phyloP scores from a whole-genome alignment of 2,329 filamentous ascomycete species.

The Kalaharituber pfeilii region DNA sequence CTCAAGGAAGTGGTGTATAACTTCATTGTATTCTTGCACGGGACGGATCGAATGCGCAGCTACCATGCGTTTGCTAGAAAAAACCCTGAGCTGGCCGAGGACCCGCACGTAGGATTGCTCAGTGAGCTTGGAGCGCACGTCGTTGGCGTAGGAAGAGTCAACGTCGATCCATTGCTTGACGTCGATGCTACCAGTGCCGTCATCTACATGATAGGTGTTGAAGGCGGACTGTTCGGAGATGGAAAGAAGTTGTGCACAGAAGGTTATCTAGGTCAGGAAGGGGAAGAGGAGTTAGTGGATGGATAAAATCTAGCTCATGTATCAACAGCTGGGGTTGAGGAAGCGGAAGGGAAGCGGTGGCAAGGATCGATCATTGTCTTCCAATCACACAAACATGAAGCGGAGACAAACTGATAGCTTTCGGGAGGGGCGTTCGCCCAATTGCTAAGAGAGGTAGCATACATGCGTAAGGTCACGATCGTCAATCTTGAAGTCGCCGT shows the following conservation, averaged over 20 bases:
- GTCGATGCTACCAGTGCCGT: slow-evolving; percentile 83
- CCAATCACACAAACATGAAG: not conserved
- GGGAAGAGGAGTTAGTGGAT: not conserved
- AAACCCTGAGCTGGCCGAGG: slow-evolving; percentile 67
- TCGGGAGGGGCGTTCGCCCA: too few species aligned
- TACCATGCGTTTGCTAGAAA: slow-evolving; percentile 68
- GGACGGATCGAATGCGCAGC: slow-evolving; percentile 65
- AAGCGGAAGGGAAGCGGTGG: not conserved
- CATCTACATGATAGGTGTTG: slow-evolving; percentile 81
- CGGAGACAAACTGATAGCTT: too few species aligned
- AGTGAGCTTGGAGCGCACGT: slow-evolving; percentile 40
- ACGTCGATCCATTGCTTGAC: slow-evolving; percentile 73
- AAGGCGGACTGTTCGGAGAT: slow-evolving; percentile 78
- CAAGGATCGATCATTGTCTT: not conserved
- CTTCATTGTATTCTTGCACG: slow-evolving; percentile 73
- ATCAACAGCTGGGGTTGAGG: too few species aligned
- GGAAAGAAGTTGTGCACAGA: slow-evolving; percentile 79
- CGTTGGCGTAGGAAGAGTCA: slow-evolving; percentile 28
- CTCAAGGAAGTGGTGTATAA: slow-evolving; percentile 83
- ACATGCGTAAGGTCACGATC: slow-evolving; percentile 48
- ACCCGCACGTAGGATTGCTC: slow-evolving; percentile 69
- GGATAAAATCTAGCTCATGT: too few species aligned
- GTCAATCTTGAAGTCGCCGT: slow-evolving; percentile 70
- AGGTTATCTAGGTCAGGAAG: slow-evolving; percentile 52
- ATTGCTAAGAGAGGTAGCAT: slow-evolving; percentile 17